Conservation (phyloP, 2,329 filamentous ascomycete species). For the Fusarium sacchari region DNA sequence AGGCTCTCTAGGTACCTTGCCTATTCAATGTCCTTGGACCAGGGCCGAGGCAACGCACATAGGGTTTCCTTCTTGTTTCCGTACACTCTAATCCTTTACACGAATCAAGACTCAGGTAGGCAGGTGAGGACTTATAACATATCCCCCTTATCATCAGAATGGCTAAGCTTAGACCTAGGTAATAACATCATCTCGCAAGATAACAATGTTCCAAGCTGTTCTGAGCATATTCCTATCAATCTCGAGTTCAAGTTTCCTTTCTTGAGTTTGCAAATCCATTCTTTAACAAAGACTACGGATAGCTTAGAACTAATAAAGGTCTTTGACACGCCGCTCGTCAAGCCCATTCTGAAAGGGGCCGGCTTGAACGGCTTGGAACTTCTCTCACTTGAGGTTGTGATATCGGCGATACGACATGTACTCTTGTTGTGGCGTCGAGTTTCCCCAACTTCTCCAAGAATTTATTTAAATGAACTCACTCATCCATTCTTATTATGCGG, state of each 20-base stretch:
- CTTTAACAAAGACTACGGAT: not conserved
- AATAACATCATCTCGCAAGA: not conserved
- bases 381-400: not conserved
- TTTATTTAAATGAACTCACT: too few relatives aligned
- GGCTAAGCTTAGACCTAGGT: not conserved
- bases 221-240: not conserved
- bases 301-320: not conserved
- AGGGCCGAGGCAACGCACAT: not conserved
- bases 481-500: not conserved
- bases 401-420: not conserved
- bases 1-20: not conserved
- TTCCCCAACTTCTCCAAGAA: slow-evolving; percentile 15
- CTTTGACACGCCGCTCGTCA: not conserved
- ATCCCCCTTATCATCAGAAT: not conserved
- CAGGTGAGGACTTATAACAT: not conserved
- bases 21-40: too few relatives aligned
- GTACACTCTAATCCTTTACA: not conserved
- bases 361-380: not conserved
- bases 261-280: not conserved
- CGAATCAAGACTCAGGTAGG: not conserved
- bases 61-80: not conserved
- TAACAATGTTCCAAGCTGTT: not conserved
- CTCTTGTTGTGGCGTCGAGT: not conserved
- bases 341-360: not conserved
- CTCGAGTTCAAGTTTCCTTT: not conserved